phyloP scores from a whole-genome alignment of 129 eudicot genomes.

The Arctium minus region DNA sequence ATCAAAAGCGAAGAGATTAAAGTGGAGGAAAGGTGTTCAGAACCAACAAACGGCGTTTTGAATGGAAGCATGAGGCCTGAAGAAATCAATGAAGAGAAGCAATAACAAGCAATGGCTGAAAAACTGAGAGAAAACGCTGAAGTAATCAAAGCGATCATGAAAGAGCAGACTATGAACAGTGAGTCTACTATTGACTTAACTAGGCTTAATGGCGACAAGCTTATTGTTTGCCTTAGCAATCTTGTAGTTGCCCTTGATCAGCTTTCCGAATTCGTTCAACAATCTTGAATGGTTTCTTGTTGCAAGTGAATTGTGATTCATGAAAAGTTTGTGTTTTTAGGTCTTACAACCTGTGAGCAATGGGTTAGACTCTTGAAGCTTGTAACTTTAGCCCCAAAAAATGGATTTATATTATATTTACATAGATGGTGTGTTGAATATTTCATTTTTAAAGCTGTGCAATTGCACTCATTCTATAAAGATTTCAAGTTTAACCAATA shows the following conservation, averaged over 20 bases:
- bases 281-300: background rate
- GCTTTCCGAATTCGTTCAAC: slow-evolving; percentile 32
- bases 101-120: slow-evolving; percentile 47
- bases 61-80: slow-evolving; percentile 22
- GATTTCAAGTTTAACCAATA: background rate
- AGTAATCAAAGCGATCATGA: slow-evolving; percentile 51
- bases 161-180: slow-evolving; percentile 32
- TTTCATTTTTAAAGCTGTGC: background rate
- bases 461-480: background rate
- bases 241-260: slow-evolving; percentile 48
- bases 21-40: slow-evolving; percentile 27
- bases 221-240: slow-evolving; percentile 47
- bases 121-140: slow-evolving; percentile 52
- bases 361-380: background rate
- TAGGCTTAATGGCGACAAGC: slow-evolving; percentile 58
- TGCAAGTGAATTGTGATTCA: background rate
- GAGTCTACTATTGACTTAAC: slow-evolving; percentile 34
- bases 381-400: background rate
- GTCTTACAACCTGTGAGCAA: slow-evolving; percentile 1
- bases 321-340: background rate
- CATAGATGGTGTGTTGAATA: background rate
- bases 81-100: slow-evolving; percentile 26
- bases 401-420: background rate
- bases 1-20: slow-evolving; percentile 21
- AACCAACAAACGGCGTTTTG: slow-evolving; percentile 10